These are phyloP conservation scores for Colletotrichum sp. DNA, from an alignment of 2,329 filamentous ascomycete genomes.

Conservation along the genomic window DNA sequence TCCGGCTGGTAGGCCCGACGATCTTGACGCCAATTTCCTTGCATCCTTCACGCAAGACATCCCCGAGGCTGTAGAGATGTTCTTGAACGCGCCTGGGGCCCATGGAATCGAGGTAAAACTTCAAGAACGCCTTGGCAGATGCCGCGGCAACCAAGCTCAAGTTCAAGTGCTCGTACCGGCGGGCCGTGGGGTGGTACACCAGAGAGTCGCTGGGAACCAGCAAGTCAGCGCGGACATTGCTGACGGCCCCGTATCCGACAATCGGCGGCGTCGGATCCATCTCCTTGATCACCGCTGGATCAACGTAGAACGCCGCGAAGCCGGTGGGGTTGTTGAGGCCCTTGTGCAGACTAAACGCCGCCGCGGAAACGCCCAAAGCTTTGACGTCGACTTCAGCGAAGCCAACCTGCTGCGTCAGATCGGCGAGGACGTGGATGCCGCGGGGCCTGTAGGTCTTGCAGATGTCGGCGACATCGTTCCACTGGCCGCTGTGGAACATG, in stretches of 20 bases:
- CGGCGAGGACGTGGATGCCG: slow-evolving; percentile 36
- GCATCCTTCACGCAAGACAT: slow-evolving; percentile 24
- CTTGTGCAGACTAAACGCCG: slow-evolving; percentile 37
- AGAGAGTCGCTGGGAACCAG: slow-evolving; percentile 24
- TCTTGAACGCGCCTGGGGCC: slow-evolving; percentile 27
- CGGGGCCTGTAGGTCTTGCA: slow-evolving; percentile 27
- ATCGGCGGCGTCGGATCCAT: slow-evolving; percentile 30
- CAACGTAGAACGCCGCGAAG: slow-evolving; percentile 33
- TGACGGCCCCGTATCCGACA: slow-evolving; percentile 28
- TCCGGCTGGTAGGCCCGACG: slow-evolving; percentile 24
- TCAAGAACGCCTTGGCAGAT: slow-evolving; percentile 28
- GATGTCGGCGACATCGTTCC: slow-evolving; percentile 33
- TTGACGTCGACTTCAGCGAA: slow-evolving; percentile 32
- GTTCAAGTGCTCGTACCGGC: slow-evolving; percentile 35
- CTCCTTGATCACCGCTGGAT: slow-evolving; percentile 24
- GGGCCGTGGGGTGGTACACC: slow-evolving; percentile 28
- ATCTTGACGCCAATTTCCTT: slow-evolving; percentile 25
- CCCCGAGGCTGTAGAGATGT: slow-evolving; percentile 29
- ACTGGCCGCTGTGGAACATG: slow-evolving; percentile 37
- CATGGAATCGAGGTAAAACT: slow-evolving; percentile 31
- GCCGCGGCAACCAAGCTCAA: slow-evolving; percentile 27
- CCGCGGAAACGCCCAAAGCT: slow-evolving; percentile 30
- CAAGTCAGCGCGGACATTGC: slow-evolving; percentile 23
- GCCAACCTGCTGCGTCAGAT: slow-evolving; percentile 37
- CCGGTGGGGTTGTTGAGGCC: slow-evolving; percentile 35